Base-by-base conservation (phyloP, 176 grass and related monocot genomes). In the Coix lacrymajobi region DNA sequence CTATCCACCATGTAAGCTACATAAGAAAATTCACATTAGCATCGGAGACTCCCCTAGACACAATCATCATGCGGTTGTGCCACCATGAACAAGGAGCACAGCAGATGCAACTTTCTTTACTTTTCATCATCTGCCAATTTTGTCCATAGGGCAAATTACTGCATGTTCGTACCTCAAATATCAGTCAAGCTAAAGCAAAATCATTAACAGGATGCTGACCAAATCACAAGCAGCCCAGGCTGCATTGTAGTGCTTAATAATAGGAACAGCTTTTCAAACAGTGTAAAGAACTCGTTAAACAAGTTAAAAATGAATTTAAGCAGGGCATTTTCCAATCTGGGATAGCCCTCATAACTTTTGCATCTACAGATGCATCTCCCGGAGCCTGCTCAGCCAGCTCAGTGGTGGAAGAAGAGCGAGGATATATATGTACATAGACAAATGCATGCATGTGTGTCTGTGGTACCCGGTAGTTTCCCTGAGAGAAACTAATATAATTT, bases 321-420 rank as follows among this genome's bases (percentile, higher is more conserved):
- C 10, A 61, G 25, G 17, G 17, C 57, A 78, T 65, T 78, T 36
- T 36, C 34, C 26, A 49, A 52, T 69, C 31, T 43, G 1, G 15
- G 57, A 46, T 15, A 79, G 57, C 69, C 69, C 75, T 83, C 81
- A 83, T 83, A 64, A 63, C 17, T 32, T 65, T 64, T 51, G 39
- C 25, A 19, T 66, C 54, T 75, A 43, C 40, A 75, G 4, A 83
- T 51, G 30, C 26, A 25, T 6, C 46, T 71, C 15, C 29, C 9
- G 29, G 70, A 75, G 57, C 70, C 57, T 31, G 37, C 36, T 78
- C 20, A 9, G 34, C 49, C 52, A 39, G 74, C 29, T 62, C 61
- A 31, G 28, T 63, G 26, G 13, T 6, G 2, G 61, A 63, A 62
- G 60, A 62, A 15, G 61, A 16, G 61, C 5, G 28, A 30, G 28